Conservation (phyloP, 805 yeast species). For the Ogataea paradorogensis region DNA sequence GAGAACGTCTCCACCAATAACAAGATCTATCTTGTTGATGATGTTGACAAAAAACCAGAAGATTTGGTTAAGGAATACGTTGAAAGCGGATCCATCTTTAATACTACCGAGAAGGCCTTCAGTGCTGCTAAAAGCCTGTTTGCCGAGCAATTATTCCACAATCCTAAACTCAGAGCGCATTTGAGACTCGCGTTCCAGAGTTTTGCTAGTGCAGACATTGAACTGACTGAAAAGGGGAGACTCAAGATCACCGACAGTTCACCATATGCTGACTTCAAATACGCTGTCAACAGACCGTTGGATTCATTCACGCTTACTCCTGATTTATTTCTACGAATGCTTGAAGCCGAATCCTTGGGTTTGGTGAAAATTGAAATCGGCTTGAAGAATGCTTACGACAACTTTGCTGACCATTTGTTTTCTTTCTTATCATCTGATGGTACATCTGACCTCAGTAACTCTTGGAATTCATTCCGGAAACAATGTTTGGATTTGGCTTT, state of each 20-base stretch:
- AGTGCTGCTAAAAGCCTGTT: slow-evolving; percentile 67
- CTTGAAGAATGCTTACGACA: slow-evolving; percentile 43
- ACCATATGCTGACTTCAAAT: slow-evolving; percentile 85
- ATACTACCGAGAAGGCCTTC: slow-evolving; percentile 58
- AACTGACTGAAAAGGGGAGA: slow-evolving; percentile 79
- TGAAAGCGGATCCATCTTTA: slow-evolving; percentile 43
- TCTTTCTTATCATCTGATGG: slow-evolving; percentile 70
- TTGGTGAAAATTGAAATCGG: slow-evolving; percentile 63
- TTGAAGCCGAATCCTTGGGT: slow-evolving; percentile 84
- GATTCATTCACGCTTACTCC: slow-evolving; percentile 74
- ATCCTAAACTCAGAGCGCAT: slow-evolving; percentile 74
- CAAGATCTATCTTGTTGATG: slow-evolving; percentile 70
- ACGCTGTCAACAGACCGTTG: slow-evolving; percentile 78
- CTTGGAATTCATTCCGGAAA: slow-evolving; percentile 81
- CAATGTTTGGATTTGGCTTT: slow-evolving; percentile 64
- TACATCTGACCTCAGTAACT: slow-evolving; percentile 65
- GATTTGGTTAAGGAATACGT: slow-evolving; percentile 47
- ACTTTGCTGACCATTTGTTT: slow-evolving; percentile 47
- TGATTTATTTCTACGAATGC: slow-evolving; percentile 81
- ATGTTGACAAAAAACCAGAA: slow-evolving; percentile 57
- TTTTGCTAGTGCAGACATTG: slow-evolving; percentile 68
- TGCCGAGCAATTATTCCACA: slow-evolving; percentile 76
- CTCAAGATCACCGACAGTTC: slow-evolving; percentile 74
- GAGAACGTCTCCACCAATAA: slow-evolving; percentile 70
- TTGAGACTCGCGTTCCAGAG: slow-evolving; percentile 60